These are phyloP conservation scores for Triangularia setosa DNA, from an alignment of 2,329 filamentous ascomycete genomes.

Conservation along the genomic window DNA sequence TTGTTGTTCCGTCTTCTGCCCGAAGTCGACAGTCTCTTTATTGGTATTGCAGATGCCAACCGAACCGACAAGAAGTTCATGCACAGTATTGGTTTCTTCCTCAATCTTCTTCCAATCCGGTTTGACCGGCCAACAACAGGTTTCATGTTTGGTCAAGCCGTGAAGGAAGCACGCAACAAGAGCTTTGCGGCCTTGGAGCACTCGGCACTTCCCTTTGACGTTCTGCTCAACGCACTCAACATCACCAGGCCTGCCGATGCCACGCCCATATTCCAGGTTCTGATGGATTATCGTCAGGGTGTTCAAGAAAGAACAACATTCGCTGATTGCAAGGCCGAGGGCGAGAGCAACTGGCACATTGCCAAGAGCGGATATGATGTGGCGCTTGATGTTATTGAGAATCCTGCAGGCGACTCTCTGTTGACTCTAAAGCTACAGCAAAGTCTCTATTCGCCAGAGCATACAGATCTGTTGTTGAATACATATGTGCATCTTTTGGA, in stretches of 20 bases:
- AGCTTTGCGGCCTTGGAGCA: slow-evolving; percentile 37
- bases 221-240: slow-evolving; percentile 36
- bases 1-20: not conserved
- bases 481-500: too few species aligned
- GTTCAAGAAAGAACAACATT: slow-evolving; percentile 18
- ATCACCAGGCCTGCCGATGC: slow-evolving; percentile 15
- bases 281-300: slow-evolving; percentile 32
- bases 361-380: too few species aligned
- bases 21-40: slow-evolving; percentile 25
- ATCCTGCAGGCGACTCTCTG: too few species aligned
- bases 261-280: slow-evolving; percentile 47
- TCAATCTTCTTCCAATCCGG: slow-evolving; percentile 39
- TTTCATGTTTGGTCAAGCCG: slow-evolving; percentile 31
- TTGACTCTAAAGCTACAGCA: too few species aligned
- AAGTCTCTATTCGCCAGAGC: too few species aligned
- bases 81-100: slow-evolving; percentile 35
- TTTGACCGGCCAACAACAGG: slow-evolving; percentile 23
- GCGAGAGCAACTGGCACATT: too few species aligned
- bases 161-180: slow-evolving; percentile 26
- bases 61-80: slow-evolving; percentile 28
- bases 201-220: slow-evolving; percentile 46
- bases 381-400: too few species aligned
- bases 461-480: too few species aligned
- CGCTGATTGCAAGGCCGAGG: not conserved
- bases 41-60: slow-evolving; percentile 39